These are phyloP conservation scores for Uncinocarpus reesii DNA, from an alignment of 2,329 filamentous ascomycete species.

Conservation along the genomic window DNA sequence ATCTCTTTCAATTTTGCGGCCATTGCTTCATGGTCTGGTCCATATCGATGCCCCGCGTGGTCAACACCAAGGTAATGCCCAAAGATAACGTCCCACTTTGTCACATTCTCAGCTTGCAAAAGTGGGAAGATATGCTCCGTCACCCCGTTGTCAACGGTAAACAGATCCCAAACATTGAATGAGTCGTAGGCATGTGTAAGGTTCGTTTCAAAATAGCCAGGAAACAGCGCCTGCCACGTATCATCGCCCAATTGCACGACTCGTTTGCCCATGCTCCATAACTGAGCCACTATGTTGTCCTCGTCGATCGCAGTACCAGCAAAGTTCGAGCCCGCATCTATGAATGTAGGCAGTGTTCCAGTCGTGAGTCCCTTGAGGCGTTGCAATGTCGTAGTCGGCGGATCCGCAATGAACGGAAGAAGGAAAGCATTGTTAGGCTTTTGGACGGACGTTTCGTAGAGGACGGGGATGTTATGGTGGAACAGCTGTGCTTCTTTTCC, in stretches of 20 bases:
- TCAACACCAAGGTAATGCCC: slow-evolving; percentile 92
- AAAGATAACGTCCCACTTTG: slow-evolving; percentile 85
- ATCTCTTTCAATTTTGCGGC: slow-evolving; percentile 81
- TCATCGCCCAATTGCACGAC: slow-evolving; percentile 95
- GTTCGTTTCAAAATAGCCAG: slow-evolving; percentile 79
- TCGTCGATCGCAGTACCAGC: slow-evolving; percentile 92
- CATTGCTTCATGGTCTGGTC: slow-evolving; percentile 88
- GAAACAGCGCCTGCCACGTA: slow-evolving; percentile 90
- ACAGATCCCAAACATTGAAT: slow-evolving; percentile 95
- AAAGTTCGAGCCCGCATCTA: slow-evolving; percentile 91
- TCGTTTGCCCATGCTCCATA: slow-evolving; percentile 56
- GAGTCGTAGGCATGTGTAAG: slow-evolving; percentile 87
- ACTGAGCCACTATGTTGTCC: slow-evolving; percentile 62
- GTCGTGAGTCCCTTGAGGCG: slow-evolving; percentile 89
- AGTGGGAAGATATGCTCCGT: slow-evolving; percentile 75
- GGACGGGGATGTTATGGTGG: slow-evolving; percentile 76
- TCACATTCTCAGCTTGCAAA: slow-evolving; percentile 52
- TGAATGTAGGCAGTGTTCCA: slow-evolving; percentile 85
- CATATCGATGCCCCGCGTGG: slow-evolving; percentile 92
- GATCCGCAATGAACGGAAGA: slow-evolving; percentile 91
- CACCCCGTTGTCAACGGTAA: slow-evolving; percentile 93
- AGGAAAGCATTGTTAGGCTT: slow-evolving; percentile 76
- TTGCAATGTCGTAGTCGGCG: slow-evolving; percentile 86
- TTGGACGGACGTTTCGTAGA: slow-evolving; percentile 69
- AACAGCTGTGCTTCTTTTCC: slow-evolving; percentile 51